Conservation (phyloP, 2,329 filamentous ascomycete genomes). For the Colletotrichum lini region DNA sequence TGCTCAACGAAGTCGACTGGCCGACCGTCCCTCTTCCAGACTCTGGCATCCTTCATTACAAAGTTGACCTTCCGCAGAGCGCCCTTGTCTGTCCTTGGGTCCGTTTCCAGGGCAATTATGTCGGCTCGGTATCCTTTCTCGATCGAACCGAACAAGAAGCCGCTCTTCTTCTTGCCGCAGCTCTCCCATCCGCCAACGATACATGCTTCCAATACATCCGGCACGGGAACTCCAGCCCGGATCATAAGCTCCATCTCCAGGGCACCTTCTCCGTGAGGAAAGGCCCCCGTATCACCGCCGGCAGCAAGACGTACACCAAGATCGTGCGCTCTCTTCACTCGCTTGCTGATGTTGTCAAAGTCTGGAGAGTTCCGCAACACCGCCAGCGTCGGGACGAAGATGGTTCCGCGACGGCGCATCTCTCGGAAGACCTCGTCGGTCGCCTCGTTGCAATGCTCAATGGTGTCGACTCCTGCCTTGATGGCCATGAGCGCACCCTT, state of each 20-base stretch:
- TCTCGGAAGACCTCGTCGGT: constrained; percentile 57
- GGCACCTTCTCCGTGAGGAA: constrained; percentile 66
- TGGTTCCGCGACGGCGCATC: constrained; percentile 60
- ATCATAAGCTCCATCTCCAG: constrained; percentile 69
- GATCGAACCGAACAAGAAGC: constrained; percentile 66
- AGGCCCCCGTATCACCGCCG: constrained; percentile 69
- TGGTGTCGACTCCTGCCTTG: constrained; percentile 60
- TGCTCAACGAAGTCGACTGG: constrained; percentile 29
- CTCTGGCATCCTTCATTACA: constrained; percentile 70
- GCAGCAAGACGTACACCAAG: constrained; percentile 64
- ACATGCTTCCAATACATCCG: constrained; percentile 64
- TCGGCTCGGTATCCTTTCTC: constrained; percentile 65
- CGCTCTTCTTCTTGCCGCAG: constrained; percentile 67
- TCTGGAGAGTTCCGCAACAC: constrained; percentile 46
- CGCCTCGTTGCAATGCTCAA: constrained; percentile 62
- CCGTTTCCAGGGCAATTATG: constrained; percentile 63
- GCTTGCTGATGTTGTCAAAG: constrained; percentile 50
- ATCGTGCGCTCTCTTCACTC: constrained; percentile 60
- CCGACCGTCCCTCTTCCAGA: constrained; percentile 60
- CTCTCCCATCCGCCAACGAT: constrained; percentile 69
- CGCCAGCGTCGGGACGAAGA: constrained; percentile 68
- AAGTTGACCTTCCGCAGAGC: constrained; percentile 64
- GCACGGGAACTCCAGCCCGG: constrained; percentile 64
- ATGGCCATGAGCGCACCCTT: constrained; percentile 62
- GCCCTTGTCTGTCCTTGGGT: constrained; percentile 57